phyloP scores from a whole-genome alignment of 768 basidiomycete species.

The Hericium rajendrae region DNA sequence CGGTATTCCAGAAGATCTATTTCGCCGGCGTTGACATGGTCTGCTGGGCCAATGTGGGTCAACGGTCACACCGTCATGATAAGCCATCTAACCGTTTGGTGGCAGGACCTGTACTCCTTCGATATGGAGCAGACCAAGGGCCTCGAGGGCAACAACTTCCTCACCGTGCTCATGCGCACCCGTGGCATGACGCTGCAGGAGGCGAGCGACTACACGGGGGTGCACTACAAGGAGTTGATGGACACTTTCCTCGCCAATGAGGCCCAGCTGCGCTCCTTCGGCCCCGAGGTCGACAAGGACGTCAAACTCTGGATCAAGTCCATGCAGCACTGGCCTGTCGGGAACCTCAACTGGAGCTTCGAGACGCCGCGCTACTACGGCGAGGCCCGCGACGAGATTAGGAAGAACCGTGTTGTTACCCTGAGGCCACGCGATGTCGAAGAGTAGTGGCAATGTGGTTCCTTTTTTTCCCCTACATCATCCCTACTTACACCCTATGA shows the following conservation, averaged over 20 bases:
- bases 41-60: constrained; percentile 58
- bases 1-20: constrained; percentile 42
- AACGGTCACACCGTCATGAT: no score
- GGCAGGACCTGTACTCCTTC: constrained; percentile 62
- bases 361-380: constrained; percentile 64
- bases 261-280: constrained; percentile 39
- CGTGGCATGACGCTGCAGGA: constrained; percentile 44
- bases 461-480: neutral
- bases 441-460: neutral
- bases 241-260: constrained; percentile 38
- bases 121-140: constrained; percentile 65
- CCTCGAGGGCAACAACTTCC: constrained; percentile 54
- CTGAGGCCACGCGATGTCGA: neutral
- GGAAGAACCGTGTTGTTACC: constrained; percentile 8
- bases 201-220: constrained; percentile 48
- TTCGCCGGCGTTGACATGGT: constrained; percentile 56
- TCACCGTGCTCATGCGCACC: constrained; percentile 58
- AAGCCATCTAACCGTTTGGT: neutral
- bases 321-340: constrained; percentile 50
- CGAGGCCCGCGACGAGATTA: constrained; percentile 40
- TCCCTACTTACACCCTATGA: neutral
- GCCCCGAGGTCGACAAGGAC: constrained; percentile 37
- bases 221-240: constrained; percentile 42
- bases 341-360: constrained; percentile 62
- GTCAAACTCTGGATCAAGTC: constrained; percentile 45